Evolutionary conservation across 164 flowering plant species (phyloP).

Genomic region (Houttuynia cordata): DNA sequence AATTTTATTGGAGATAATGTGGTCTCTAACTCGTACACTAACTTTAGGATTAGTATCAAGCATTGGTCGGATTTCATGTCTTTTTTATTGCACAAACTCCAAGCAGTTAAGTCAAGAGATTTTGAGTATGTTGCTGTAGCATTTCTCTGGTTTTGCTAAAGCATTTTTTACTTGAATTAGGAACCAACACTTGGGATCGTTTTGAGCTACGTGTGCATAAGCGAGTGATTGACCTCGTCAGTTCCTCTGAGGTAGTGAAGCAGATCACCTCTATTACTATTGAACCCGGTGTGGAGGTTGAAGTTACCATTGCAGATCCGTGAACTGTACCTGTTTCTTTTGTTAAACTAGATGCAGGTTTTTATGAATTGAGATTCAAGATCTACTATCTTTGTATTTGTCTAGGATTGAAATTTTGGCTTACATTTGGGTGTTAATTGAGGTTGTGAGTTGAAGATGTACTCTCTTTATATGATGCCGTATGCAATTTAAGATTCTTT

Average conservation of each 20-base stretch:
- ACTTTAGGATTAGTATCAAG: too few relatives aligned
- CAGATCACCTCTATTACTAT: slow-evolving; percentile 83
- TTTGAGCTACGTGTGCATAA: slow-evolving; percentile 91
- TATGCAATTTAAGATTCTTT: too few relatives aligned
- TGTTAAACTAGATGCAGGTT: too few relatives aligned
- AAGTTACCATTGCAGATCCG: slow-evolving; percentile 78
- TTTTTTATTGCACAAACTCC: neutral
- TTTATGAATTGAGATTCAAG: too few relatives aligned
- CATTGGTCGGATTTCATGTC: neutral
- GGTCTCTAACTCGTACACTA: too few relatives aligned
- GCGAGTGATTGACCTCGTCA: slow-evolving; percentile 77
- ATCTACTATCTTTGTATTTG: too few relatives aligned
- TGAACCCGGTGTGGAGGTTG: slow-evolving; percentile 93
- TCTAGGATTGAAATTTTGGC: too few relatives aligned
- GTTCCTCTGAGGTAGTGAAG: slow-evolving; percentile 85
- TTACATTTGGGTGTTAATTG: too few relatives aligned
- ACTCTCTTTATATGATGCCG: too few relatives aligned
- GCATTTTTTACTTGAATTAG: slow-evolving; percentile 16
- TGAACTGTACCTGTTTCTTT: neutral
- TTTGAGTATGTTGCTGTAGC: neutral
- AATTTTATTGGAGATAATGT: too few relatives aligned
- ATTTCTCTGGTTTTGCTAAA: neutral
- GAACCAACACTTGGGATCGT: slow-evolving; percentile 90
- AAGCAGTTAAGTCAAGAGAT: neutral
- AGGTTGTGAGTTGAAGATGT: too few relatives aligned